Evolutionary conservation across 805 yeast genomes (phyloP).

Genomic region (Spathaspora hagerdaliae): DNA sequence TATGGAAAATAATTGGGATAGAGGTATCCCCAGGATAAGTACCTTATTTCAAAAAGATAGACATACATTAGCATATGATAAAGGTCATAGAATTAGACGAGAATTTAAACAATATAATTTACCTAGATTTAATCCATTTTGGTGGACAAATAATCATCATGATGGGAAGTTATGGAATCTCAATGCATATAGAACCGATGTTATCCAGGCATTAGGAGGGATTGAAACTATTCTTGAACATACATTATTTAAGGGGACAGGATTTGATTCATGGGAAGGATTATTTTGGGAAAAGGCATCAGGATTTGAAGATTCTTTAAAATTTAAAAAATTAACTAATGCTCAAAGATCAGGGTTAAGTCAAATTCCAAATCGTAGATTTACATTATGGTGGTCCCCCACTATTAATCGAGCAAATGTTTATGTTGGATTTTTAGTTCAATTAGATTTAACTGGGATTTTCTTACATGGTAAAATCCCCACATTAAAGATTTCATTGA

Average conservation of each 20-base stretch:
- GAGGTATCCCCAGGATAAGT: slow-evolving; percentile 95
- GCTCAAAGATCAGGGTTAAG: slow-evolving; percentile 97
- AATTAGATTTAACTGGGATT: slow-evolving; percentile 92
- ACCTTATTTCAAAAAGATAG: slow-evolving; percentile 93
- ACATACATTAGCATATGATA: slow-evolving; percentile 90
- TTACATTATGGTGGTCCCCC: slow-evolving; percentile 99
- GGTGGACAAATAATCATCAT: slow-evolving; percentile 94
- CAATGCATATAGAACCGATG: slow-evolving; percentile 90
- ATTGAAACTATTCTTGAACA: slow-evolving; percentile 94
- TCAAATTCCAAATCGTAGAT: slow-evolving; percentile 96
- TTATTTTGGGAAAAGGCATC: slow-evolving; percentile 97
- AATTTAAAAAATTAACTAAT: slow-evolving; percentile 89
- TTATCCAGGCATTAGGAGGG: slow-evolving; percentile 96
- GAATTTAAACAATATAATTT: slow-evolving; percentile 72
- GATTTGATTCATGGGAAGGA: slow-evolving; percentile 98
- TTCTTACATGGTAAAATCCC: slow-evolving; percentile 98
- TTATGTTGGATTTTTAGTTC: slow-evolving; percentile 95
- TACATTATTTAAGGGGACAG: slow-evolving; percentile 92
- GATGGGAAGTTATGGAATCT: slow-evolving; percentile 96
- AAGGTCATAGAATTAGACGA: slow-evolving; percentile 83
- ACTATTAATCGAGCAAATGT: slow-evolving; percentile 97
- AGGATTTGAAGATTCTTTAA: slow-evolving; percentile 95
- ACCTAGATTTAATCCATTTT: slow-evolving; percentile 78
- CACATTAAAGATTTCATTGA: slow-evolving; percentile 88
- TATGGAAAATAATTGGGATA: slow-evolving; percentile 90